Base-by-base conservation (phyloP, 768 basidiomycete species). In the Cubamyces sp. region DNA sequence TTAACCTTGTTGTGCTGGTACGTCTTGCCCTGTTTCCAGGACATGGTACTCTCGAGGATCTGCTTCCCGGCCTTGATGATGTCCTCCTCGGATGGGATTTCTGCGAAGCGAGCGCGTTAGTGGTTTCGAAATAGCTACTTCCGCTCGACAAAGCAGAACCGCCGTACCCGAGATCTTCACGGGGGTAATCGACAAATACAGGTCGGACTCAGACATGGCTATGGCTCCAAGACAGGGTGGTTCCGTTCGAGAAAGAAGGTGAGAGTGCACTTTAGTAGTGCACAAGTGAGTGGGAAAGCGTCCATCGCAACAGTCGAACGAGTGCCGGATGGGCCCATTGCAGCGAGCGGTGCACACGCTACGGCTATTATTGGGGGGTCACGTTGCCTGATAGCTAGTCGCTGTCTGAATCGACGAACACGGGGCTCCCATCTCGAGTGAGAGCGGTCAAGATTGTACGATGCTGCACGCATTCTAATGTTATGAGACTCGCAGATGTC, bases 1-100 rank as follows among this genome's bases (percentile, higher is more conserved):
- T 84, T 81, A 67, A 92, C 87, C 3, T 69, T 78, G 57, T 75
- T 70, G 57, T 81, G 80, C 64, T 81, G 75, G 68, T 79, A 86
- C 4, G 82, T 79, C 70, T 90, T 92, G 21, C 89, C 89, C 57
- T 76, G 76, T 72, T 87, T 87, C 90, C 91, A 92, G 18, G 80
- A 72, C 3, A 73, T 64, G 1, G 83, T 83, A 16, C 84, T 80
- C 21, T 84, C 82, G 21, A 92, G 76, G 53, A 92, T 68, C n/a
- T 78, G 75, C 37, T 74, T 77, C 11, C 78, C 88, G 28, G 84
- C 79, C 0, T 79, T 67, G 60, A 91, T 69, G 54, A 88, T 79
- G 5, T 75, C 75, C 37, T 85, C 84, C 68, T 89, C 86, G 2
- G 82, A 68, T 1, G 90, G 88, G 14, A 91, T 74, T 21, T 82